These are phyloP conservation scores for Xylaria intraflava DNA, from an alignment of 495 filamentous ascomycete species.

Conservation along the genomic window DNA sequence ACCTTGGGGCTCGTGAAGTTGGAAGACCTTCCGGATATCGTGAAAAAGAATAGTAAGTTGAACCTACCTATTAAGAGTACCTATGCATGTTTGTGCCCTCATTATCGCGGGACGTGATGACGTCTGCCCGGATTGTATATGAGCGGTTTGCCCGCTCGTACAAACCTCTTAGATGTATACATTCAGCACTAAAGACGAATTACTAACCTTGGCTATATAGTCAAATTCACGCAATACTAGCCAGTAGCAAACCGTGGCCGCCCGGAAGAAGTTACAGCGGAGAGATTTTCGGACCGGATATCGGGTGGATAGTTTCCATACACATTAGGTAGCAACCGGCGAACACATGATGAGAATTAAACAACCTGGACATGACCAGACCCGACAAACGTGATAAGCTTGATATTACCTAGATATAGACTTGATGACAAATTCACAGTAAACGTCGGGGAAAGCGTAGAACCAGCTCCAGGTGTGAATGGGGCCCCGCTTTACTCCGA, in stretches of 20 bases:
- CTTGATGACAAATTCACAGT: background rate
- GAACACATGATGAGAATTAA: too few species aligned
- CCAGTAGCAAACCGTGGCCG: background rate
- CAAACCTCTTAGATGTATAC: background rate
- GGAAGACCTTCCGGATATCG: conserved; percentile 63
- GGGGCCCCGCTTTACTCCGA: too few species aligned
- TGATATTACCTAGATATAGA: too few species aligned
- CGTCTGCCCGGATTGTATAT: too few species aligned
- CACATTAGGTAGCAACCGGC: background rate
- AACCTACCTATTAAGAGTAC: conserved; percentile 49
- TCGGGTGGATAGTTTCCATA: background rate
- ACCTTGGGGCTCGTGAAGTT: conserved; percentile 58
- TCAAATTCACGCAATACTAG: conserved; percentile 4
- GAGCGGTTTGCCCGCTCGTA: background rate
- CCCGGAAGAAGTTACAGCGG: background rate
- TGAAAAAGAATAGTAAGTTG: conserved; percentile 47
- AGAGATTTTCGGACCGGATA: background rate
- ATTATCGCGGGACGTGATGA: too few species aligned
- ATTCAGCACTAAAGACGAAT: background rate
- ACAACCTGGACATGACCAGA: too few species aligned
- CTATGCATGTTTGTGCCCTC: too few species aligned
- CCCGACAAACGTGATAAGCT: background rate
- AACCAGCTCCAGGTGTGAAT: too few species aligned
- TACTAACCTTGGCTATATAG: background rate
- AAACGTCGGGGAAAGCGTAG: too few species aligned